phyloP scores from a whole-genome alignment of 345 rosid species.

The Populus alba region DNA sequence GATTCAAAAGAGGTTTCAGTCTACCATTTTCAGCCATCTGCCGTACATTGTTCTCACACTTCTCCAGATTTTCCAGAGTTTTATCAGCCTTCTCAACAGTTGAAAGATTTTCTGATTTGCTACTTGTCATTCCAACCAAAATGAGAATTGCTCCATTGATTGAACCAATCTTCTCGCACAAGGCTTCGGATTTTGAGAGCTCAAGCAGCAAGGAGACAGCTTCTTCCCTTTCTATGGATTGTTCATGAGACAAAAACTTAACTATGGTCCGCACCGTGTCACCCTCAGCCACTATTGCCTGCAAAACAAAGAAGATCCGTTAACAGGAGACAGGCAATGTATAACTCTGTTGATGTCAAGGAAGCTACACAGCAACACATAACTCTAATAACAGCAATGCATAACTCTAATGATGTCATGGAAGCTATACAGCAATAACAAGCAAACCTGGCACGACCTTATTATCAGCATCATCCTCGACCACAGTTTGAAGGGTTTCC shows the following conservation, averaged over 20 bases:
- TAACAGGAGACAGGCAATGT: conserved; percentile 13
- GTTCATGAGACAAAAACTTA: conserved; percentile 74
- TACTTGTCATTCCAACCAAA: conserved; percentile 84
- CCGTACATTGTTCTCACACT: conserved; percentile 71
- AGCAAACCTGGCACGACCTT: conserved; percentile 54
- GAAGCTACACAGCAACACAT: conserved; percentile 9
- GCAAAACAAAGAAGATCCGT: conserved; percentile 26
- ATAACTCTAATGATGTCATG: background rate
- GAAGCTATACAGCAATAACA: conserved; percentile 9
- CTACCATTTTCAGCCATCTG: conserved; percentile 92
- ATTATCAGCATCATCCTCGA: conserved; percentile 76
- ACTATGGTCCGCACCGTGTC: conserved; percentile 88
- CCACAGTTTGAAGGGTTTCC: conserved; percentile 69
- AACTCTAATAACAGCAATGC: background rate
- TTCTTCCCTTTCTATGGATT: conserved; percentile 72
- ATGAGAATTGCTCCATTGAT: conserved; percentile 85
- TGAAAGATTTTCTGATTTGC: conserved; percentile 74
- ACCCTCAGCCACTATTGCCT: conserved; percentile 87
- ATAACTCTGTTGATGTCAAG: background rate
- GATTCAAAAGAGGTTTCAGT: conserved; percentile 74
- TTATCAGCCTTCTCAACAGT: conserved; percentile 85
- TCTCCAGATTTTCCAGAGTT: conserved; percentile 77
- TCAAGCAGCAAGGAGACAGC: conserved; percentile 85
- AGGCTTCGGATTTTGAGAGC: conserved; percentile 76
- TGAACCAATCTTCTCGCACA: conserved; percentile 90